Conservation (phyloP, 106 monocot genomes). For the Vanilla planifolia region DNA sequence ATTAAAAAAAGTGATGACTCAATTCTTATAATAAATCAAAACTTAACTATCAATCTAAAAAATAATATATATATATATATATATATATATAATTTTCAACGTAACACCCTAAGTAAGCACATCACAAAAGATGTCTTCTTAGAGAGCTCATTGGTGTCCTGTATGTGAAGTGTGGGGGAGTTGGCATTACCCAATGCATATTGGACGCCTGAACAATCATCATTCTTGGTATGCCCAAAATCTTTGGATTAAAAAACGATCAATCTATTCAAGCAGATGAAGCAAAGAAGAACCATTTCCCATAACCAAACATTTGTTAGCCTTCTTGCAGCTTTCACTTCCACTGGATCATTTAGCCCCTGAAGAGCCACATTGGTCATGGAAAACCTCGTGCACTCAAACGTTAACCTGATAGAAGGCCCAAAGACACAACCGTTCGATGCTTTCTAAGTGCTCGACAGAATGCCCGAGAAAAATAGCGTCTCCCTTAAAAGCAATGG, state of each 20-base stretch:
- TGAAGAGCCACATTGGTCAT: conserved; percentile 69
- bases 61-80: too few relatives aligned
- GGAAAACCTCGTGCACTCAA: conserved; percentile 54
- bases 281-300: conserved; percentile 35
- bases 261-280: conserved; percentile 68
- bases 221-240: conserved; percentile 84
- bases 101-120: too few relatives aligned
- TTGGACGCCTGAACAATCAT: conserved; percentile 95
- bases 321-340: conserved; percentile 72
- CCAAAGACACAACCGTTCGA: conserved; percentile 65
- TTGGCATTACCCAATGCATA: too few relatives aligned
- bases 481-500: conserved; percentile 88
- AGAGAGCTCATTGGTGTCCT: too few relatives aligned
- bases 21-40: too few relatives aligned
- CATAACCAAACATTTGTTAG: conserved; percentile 60
- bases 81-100: too few relatives aligned
- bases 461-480: conserved; percentile 61
- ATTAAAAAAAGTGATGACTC: too few relatives aligned
- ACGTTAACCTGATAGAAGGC: conserved; percentile 74
- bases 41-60: too few relatives aligned
- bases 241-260: conserved; percentile 58
- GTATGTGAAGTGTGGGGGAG: too few relatives aligned
- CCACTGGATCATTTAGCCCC: conserved; percentile 27
- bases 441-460: conserved; percentile 59
- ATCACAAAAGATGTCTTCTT: too few relatives aligned